phyloP scores from a whole-genome alignment of 2,329 filamentous ascomycete genomes.

The Aureobasidium sp. region DNA sequence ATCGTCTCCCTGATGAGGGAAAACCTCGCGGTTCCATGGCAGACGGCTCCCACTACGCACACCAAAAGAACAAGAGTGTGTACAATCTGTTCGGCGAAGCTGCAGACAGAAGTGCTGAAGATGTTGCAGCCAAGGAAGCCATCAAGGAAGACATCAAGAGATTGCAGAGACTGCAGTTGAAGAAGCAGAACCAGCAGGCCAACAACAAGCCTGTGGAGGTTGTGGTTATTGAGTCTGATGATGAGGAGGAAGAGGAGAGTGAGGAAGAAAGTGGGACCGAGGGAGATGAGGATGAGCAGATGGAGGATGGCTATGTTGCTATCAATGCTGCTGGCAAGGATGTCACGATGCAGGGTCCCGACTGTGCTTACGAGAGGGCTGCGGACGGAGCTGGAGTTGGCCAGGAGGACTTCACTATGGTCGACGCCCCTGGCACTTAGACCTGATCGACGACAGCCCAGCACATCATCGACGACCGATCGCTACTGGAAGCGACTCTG shows the following conservation, averaged over 20 bases:
- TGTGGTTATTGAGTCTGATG: constrained; percentile 11
- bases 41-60: neutral
- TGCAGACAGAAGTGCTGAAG: neutral
- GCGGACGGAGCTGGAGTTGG: neutral
- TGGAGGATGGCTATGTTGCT: neutral
- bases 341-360: neutral
- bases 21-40: neutral
- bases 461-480: neutral
- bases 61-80: neutral
- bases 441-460: neutral
- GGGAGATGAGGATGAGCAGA: neutral
- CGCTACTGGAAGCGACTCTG: neutral
- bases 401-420: neutral
- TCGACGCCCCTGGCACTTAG: neutral
- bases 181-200: neutral
- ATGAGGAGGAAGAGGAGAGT: constrained; percentile 21
- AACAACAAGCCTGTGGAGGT: constrained; percentile 12
- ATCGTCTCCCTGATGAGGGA: neutral
- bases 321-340: neutral
- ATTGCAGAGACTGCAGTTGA: neutral
- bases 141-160: neutral
- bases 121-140: neutral
- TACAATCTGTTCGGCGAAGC: neutral
- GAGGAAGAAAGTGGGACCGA: constrained; percentile 4
- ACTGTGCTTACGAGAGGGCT: neutral